A percentile compares a stretch with the other conserved stretches of the same genome.
Evolutionary conservation across 2,329 filamentous ascomycete genomes (phyloP).

Genomic region (Fusarium setosum): DNA sequence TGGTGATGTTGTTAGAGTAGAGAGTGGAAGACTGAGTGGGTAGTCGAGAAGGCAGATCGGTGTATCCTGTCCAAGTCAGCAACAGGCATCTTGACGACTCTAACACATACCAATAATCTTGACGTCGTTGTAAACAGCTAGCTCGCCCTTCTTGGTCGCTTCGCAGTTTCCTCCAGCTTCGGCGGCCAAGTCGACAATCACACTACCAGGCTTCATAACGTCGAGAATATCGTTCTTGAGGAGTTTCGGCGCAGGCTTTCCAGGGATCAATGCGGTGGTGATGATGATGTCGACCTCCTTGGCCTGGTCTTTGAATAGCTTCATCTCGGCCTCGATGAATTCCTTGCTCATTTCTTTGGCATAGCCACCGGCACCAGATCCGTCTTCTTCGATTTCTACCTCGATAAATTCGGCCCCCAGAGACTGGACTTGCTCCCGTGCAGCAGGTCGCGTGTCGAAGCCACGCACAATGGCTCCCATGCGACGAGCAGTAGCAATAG

Average conservation of each 20-base stretch:
- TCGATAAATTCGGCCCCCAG: slow-evolving; percentile 91
- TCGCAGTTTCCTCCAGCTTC: slow-evolving; percentile 92
- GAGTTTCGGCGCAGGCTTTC: slow-evolving; percentile 82
- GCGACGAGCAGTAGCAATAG: slow-evolving; percentile 86
- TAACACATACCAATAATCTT: slow-evolving; percentile 78
- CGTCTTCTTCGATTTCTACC: slow-evolving; percentile 86
- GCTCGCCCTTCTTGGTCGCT: slow-evolving; percentile 78
- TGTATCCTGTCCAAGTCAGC: slow-evolving; percentile 70
- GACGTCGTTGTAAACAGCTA: slow-evolving; percentile 79
- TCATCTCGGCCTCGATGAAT: slow-evolving; percentile 94
- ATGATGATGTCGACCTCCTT: slow-evolving; percentile 92
- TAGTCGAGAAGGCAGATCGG: slow-evolving; percentile 86
- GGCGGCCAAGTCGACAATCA: slow-evolving; percentile 88
- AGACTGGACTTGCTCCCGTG: slow-evolving; percentile 89
- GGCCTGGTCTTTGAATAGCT: slow-evolving; percentile 88
- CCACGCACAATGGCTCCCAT: slow-evolving; percentile 91
- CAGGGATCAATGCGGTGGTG: slow-evolving; percentile 91
- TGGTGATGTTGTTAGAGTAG: slow-evolving; percentile 95
- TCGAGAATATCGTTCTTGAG: slow-evolving; percentile 84
- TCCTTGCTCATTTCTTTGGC: slow-evolving; percentile 95
- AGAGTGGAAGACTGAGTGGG: slow-evolving; percentile 90
- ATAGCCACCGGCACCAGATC: slow-evolving; percentile 86
- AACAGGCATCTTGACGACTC: neutral
- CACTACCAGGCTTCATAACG: slow-evolving; percentile 90
- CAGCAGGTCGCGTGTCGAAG: slow-evolving; percentile 91